Conservation (phyloP, 108 stramenopile species). For the Nitzschia sp. region DNA sequence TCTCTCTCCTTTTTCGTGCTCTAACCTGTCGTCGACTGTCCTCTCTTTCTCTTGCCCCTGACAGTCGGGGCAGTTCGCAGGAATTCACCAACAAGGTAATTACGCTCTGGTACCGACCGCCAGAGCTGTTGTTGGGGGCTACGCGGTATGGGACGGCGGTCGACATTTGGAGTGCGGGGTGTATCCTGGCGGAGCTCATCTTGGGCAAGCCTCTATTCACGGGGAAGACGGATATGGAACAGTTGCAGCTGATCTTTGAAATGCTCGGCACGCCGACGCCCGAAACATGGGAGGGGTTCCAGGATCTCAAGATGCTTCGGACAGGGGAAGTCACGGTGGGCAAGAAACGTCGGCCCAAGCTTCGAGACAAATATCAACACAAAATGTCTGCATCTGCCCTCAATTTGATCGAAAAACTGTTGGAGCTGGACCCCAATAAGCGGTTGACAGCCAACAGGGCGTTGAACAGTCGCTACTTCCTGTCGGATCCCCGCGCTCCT, state of each 20-base stretch:
- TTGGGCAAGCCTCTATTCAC: constrained; percentile 92
- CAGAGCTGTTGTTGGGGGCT: constrained; percentile 88
- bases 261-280: constrained; percentile 76
- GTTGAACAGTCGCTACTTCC: constrained; percentile 64
- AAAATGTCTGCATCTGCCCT: constrained; percentile 58
- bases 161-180: constrained; percentile 98
- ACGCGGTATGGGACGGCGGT: constrained; percentile 78
- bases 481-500: constrained; percentile 63
- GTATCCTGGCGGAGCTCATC: constrained; percentile 93
- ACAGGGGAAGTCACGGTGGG: constrained; percentile 67
- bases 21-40: background rate
- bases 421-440: constrained; percentile 82
- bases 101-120: constrained; percentile 92
- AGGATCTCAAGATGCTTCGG: constrained; percentile 58
- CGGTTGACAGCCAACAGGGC: constrained; percentile 63
- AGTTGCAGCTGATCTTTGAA: constrained; percentile 82
- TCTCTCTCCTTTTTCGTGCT: constrained; percentile 1
- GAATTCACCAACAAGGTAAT: constrained; percentile 80
- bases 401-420: constrained; percentile 73
- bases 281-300: constrained; percentile 68
- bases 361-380: constrained; percentile 66
- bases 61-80: constrained; percentile 42
- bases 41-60: background rate
- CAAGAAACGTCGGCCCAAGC: constrained; percentile 18
- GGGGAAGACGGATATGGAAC: constrained; percentile 92